Percentiles rank a stretch among this genome's conserved stretches.
phyloP scores from a whole-genome alignment of 306 rosid genomes.

The Canavalia ensiformis region DNA sequence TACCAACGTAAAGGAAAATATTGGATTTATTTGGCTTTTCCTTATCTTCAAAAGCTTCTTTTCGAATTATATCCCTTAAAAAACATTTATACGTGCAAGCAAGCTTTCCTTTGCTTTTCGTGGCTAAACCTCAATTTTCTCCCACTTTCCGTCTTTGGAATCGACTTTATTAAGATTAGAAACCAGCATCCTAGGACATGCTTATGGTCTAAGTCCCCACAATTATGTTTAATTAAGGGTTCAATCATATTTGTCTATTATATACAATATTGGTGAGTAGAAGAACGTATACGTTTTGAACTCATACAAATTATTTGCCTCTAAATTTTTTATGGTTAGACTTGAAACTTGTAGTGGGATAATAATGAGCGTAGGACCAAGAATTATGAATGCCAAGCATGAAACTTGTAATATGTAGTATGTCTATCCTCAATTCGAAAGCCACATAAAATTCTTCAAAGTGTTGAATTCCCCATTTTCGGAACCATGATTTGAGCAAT shows the following conservation, averaged over 20 bases:
- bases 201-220: conserved; percentile 57
- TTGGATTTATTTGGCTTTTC: conserved; percentile 61
- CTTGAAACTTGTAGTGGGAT: conserved; percentile 45
- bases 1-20: conserved; percentile 59
- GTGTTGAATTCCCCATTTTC: conserved; percentile 43
- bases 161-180: conserved; percentile 51
- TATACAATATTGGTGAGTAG: conserved; percentile 13
- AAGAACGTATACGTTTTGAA: conserved; percentile 29
- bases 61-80: conserved; percentile 45
- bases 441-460: conserved; percentile 42
- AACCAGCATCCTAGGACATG: conserved; percentile 71
- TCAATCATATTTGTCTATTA: conserved; percentile 50
- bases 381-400: conserved; percentile 51
- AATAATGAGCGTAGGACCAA: conserved; percentile 64
- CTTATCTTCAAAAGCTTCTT: conserved; percentile 56
- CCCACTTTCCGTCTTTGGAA: conserved; percentile 49
- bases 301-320: conserved; percentile 16
- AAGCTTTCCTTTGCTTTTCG: conserved; percentile 48
- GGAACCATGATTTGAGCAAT: conserved; percentile 37
- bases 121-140: conserved; percentile 49
- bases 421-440: conserved; percentile 44
- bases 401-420: conserved; percentile 47
- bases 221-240: conserved; percentile 48
- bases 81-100: conserved; percentile 44
- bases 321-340: conserved; percentile 39